Conservation (phyloP, 116 monocot species). For the Iris pallida region DNA sequence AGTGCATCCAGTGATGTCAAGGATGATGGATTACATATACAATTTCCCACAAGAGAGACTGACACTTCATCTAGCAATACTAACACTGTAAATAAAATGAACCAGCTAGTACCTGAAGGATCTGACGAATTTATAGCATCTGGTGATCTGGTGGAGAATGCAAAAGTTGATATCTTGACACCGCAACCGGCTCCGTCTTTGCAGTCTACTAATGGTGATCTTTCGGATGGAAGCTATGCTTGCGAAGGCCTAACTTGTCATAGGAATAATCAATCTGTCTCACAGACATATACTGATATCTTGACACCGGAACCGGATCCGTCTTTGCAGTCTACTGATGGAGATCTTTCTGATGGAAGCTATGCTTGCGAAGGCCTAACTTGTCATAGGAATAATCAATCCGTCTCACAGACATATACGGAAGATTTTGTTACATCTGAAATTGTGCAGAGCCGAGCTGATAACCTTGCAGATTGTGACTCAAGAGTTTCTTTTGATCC, state of each 20-base stretch:
- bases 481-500: conserved; percentile 18
- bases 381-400: no score
- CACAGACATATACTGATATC: conserved; percentile 10
- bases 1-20: conserved; percentile 13
- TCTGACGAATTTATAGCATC: conserved; percentile 9
- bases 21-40: conserved; percentile 14
- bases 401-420: no score
- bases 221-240: conserved; percentile 10
- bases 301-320: no score
- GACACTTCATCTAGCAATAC: conserved; percentile 1
- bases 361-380: no score
- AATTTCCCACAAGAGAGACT: conserved; percentile 17
- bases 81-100: conserved; percentile 1
- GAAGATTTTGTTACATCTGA: conserved; percentile 16
- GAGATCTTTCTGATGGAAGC: no score
- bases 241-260: conserved; percentile 12
- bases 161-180: conserved; percentile 5
- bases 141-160: conserved; percentile 1
- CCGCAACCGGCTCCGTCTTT: conserved; percentile 13
- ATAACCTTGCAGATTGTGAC: conserved; percentile 14
- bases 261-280: conserved; percentile 7
- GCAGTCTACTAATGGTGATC: conserved; percentile 11
- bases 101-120: conserved; percentile 14
- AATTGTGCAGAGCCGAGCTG: conserved; percentile 6
- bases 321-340: no score